A percentile compares a stretch with the other conserved stretches of the same genome.
Conservation (phyloP, 2,329 filamentous ascomycete genomes). For the Ceratocystis colombiana region DNA sequence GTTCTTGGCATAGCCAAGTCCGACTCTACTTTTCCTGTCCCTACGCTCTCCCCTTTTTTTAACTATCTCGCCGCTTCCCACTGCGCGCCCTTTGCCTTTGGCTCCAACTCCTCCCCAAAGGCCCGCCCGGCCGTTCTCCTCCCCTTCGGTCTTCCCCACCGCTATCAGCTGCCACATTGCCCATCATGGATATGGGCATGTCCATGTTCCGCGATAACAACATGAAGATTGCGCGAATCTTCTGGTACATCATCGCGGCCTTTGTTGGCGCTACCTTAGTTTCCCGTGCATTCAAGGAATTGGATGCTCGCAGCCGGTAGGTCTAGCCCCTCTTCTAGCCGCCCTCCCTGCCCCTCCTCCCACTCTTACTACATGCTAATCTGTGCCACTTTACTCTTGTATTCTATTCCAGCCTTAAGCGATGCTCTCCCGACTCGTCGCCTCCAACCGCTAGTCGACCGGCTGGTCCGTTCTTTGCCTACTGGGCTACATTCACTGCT, state of each 20-base stretch:
- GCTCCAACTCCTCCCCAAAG: not conserved
- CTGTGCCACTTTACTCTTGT: not conserved
- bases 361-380: not conserved
- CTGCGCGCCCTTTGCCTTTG: not conserved
- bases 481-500: slow-evolving; percentile 51
- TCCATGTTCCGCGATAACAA: slow-evolving; percentile 38
- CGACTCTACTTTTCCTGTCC: not conserved
- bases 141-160: not conserved
- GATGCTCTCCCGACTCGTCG: slow-evolving; percentile 37
- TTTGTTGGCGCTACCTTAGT: slow-evolving; percentile 37
- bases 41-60: not conserved
- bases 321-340: not conserved
- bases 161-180: not conserved
- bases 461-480: slow-evolving; percentile 37
- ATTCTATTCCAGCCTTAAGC: slow-evolving; percentile 37
- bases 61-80: not conserved
- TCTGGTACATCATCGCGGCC: slow-evolving; percentile 50
- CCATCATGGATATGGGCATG: slow-evolving; percentile 30
- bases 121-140: not conserved
- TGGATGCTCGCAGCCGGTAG: slow-evolving; percentile 38
- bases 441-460: slow-evolving; percentile 44
- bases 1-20: not conserved
- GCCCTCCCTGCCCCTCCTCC: not conserved
- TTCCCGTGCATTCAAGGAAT: slow-evolving; percentile 38
- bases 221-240: slow-evolving; percentile 41